These are phyloP conservation scores for Colletotrichum salicis DNA, from an alignment of 2,329 filamentous ascomycete genomes.

Conservation along the genomic window DNA sequence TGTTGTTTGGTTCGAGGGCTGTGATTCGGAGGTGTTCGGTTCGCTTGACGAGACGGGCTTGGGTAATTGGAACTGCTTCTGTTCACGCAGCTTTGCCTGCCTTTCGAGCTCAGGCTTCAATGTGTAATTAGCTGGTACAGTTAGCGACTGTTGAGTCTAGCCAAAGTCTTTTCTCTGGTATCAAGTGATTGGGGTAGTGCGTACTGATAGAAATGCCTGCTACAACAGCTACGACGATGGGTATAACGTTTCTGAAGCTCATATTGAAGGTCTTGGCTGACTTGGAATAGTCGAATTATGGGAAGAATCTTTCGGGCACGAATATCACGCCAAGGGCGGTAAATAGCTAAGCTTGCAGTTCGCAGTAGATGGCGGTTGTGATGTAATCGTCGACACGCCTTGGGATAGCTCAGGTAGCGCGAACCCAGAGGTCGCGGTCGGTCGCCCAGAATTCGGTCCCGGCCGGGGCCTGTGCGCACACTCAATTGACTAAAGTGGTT, in stretches of 20 bases:
- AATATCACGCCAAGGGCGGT: no score
- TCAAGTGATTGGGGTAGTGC: not conserved
- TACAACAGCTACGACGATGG: conserved; percentile 19
- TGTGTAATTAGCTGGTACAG: conserved; percentile 22
- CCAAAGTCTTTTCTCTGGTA: not conserved
- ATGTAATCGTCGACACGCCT: not conserved
- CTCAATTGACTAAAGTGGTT: conserved; percentile 24
- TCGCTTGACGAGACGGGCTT: not conserved
- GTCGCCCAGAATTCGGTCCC: conserved; percentile 15
- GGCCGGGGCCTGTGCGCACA: conserved; percentile 17
- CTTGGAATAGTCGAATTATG: not conserved
- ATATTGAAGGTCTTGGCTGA: not conserved
- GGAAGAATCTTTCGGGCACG: not conserved
- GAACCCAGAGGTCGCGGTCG: conserved; percentile 17
- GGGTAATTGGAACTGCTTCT: not conserved
- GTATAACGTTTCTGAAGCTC: conserved; percentile 28
- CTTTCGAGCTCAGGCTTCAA: conserved; percentile 25
- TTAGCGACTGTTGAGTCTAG: not conserved
- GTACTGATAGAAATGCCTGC: conserved; percentile 28
- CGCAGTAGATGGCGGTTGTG: not conserved
- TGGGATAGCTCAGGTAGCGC: not conserved
- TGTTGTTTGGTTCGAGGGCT: conserved; percentile 1
- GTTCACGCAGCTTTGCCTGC: conserved; percentile 20
- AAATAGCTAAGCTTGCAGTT: not conserved
- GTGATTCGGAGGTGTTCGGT: not conserved